Percentiles rank a stretch among this genome's conserved stretches.
These are phyloP conservation scores for Colletotrichum sp. DNA, from an alignment of 2,329 filamentous ascomycete genomes.

Conservation along the genomic window DNA sequence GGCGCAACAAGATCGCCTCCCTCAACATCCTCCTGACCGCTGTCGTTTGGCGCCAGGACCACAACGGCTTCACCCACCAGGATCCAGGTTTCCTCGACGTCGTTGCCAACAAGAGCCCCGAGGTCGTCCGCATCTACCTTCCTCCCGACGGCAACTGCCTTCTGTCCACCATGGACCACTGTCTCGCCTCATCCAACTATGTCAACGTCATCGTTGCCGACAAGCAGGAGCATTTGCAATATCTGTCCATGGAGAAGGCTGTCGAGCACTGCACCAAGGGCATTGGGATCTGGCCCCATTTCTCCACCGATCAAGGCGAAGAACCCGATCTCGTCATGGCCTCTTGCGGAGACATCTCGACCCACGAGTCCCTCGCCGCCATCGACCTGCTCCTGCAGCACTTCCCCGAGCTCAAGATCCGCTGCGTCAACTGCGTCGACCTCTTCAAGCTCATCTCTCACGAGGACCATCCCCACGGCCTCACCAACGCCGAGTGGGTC, in stretches of 20 bases:
- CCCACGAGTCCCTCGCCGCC: constrained; percentile 76
- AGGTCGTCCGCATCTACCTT: constrained; percentile 81
- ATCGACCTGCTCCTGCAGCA: constrained; percentile 75
- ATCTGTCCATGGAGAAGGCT: constrained; percentile 74
- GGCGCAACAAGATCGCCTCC: constrained; percentile 75
- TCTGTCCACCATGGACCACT: constrained; percentile 78
- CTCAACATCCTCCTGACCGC: constrained; percentile 82
- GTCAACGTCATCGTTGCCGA: constrained; percentile 83
- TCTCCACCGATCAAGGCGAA: constrained; percentile 70
- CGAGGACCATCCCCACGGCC: constrained; percentile 74
- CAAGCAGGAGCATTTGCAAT: constrained; percentile 81
- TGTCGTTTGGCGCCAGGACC: constrained; percentile 82
- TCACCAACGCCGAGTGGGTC: constrained; percentile 69
- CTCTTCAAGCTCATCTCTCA: constrained; percentile 80
- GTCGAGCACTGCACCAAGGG: constrained; percentile 81
- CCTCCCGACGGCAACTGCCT: constrained; percentile 82
- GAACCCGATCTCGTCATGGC: constrained; percentile 81
- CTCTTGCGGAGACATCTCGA: constrained; percentile 76
- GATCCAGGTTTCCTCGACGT: constrained; percentile 83
- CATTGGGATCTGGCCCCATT: constrained; percentile 79
- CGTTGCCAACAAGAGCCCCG: constrained; percentile 79
- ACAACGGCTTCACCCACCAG: constrained; percentile 85
- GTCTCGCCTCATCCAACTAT: constrained; percentile 75
- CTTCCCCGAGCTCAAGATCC: constrained; percentile 75
- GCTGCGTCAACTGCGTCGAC: constrained; percentile 82